phyloP scores from a whole-genome alignment of 2,329 filamentous ascomycete species.

The Hansfordia pulvinata region DNA sequence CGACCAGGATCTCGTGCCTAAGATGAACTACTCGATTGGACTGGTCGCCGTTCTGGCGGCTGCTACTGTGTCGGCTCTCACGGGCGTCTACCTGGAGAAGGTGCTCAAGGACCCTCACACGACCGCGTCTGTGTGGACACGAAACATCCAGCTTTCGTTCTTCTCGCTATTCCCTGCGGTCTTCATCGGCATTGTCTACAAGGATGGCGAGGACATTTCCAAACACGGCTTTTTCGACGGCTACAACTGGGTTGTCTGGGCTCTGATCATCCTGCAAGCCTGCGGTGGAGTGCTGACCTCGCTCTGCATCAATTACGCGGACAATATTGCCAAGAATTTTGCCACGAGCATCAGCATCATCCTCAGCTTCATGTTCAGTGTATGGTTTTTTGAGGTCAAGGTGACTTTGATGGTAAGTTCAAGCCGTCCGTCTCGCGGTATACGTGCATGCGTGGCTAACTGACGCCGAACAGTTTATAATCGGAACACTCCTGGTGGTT shows the following conservation, averaged over 20 bases:
- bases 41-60: conserved; percentile 65
- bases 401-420: conserved; percentile 61
- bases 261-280: conserved; percentile 70
- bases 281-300: conserved; percentile 74
- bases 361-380: conserved; percentile 71
- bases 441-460: conserved; percentile 2
- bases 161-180: conserved; percentile 87
- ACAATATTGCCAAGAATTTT: conserved; percentile 90
- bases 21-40: conserved; percentile 69
- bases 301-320: conserved; percentile 67
- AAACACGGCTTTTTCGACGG: conserved; percentile 86
- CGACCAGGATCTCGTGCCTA: conserved; percentile 34
- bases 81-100: conserved; percentile 82
- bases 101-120: conserved; percentile 74
- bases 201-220: conserved; percentile 73
- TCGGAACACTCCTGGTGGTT: conserved; percentile 69
- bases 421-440: not conserved
- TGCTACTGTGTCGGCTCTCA: conserved; percentile 69
- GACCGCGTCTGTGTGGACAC: conserved; percentile 74
- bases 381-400: conserved; percentile 72
- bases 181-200: conserved; percentile 73
- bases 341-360: conserved; percentile 87
- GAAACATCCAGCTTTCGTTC: conserved; percentile 88
- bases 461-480: conserved; percentile 49
- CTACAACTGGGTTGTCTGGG: conserved; percentile 88